Evolutionary conservation across 164 flowering plant species (phyloP).

Genomic region (Stephania japonica): DNA sequence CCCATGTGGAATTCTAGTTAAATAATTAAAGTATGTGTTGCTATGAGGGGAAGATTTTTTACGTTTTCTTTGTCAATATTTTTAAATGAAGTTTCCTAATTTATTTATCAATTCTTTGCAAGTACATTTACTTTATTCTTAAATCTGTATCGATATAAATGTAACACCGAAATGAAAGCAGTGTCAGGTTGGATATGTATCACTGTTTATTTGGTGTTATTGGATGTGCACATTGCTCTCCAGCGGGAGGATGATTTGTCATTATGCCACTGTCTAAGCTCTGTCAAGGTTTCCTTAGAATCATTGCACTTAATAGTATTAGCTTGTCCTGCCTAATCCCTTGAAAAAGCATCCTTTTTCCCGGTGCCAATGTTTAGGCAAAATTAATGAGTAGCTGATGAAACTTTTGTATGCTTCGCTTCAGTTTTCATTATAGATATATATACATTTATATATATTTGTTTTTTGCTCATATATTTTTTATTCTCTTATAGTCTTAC

Average conservation of each 20-base stretch:
- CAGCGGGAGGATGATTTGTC: background rate
- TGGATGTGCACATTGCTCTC: background rate
- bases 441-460: background rate
- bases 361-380: background rate
- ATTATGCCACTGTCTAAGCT: background rate
- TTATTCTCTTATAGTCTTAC: conserved; percentile 2
- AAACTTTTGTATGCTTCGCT: background rate
- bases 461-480: background rate
- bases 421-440: background rate
- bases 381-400: background rate
- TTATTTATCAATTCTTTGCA: background rate
- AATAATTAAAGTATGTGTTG: background rate
- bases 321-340: background rate
- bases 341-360: background rate
- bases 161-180: background rate
- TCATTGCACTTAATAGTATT: background rate
- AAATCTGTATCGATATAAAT: too few relatives aligned
- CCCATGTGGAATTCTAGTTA: background rate
- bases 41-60: background rate
- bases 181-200: background rate
- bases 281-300: background rate
- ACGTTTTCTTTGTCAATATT: background rate
- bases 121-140: background rate
- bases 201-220: too few relatives aligned
- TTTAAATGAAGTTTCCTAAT: background rate